Conservation (phyloP, 2,329 filamentous ascomycete genomes). For the Calonectria hawksworthii region DNA sequence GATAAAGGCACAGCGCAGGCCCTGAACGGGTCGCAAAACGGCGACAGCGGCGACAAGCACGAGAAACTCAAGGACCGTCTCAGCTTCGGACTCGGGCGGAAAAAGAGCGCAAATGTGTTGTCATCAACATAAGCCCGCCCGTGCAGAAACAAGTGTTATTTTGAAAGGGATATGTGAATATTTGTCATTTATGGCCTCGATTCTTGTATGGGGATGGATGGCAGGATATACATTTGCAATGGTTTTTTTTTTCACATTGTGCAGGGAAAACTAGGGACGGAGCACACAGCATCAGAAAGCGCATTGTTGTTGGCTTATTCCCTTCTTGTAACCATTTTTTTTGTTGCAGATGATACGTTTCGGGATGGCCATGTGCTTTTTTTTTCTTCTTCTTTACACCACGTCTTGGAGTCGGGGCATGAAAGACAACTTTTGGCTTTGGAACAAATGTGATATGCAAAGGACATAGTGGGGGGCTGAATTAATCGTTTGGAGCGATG, state of each 20-base stretch:
- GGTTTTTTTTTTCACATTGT: constrained; percentile 23
- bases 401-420: constrained; percentile 21
- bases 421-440: constrained; percentile 16
- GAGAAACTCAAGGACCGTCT: constrained; percentile 75
- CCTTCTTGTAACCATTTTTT: constrained; percentile 15
- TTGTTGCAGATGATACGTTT: constrained; percentile 15
- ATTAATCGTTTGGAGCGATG: constrained; percentile 21
- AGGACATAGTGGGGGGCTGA: constrained; percentile 23
- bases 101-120: constrained; percentile 73
- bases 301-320: constrained; percentile 23
- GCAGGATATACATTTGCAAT: constrained; percentile 42
- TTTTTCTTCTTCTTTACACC: background rate
- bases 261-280: constrained; percentile 28
- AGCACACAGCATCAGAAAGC: constrained; percentile 32
- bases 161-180: constrained; percentile 24
- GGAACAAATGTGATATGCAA: constrained; percentile 24
- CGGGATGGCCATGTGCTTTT: constrained; percentile 16
- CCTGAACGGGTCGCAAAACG: constrained; percentile 34
- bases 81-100: constrained; percentile 75
- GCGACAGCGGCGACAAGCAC: constrained; percentile 55
- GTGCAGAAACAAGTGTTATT: constrained; percentile 24
- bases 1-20: constrained; percentile 56
- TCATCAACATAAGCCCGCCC: constrained; percentile 40
- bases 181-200: constrained; percentile 28
- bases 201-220: constrained; percentile 34